Evolutionary conservation across 495 filamentous ascomycete genomes (phyloP).

Genomic region (Xylaria palmicola): DNA sequence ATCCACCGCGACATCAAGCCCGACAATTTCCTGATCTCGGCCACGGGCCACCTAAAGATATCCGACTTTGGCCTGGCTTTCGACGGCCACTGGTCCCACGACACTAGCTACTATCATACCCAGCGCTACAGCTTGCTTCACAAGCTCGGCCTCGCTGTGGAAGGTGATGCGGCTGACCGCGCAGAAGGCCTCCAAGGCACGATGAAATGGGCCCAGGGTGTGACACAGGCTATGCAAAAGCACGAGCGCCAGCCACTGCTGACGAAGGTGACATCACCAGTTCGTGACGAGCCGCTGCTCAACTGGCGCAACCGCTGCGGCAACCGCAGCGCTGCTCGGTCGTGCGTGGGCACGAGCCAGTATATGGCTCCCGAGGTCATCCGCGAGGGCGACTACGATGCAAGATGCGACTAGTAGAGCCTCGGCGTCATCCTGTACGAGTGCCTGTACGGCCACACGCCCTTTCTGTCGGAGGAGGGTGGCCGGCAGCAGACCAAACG

Average conservation of each 20-base stretch:
- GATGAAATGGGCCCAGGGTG: constrained; percentile 46
- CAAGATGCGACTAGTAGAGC: constrained; percentile 95
- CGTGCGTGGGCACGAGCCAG: constrained; percentile 93
- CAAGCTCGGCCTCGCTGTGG: constrained; percentile 69
- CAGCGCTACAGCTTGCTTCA: constrained; percentile 75
- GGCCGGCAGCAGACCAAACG: constrained; percentile 71
- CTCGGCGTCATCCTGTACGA: constrained; percentile 90
- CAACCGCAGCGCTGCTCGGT: constrained; percentile 71
- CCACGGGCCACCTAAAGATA: constrained; percentile 88
- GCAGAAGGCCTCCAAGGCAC: constrained; percentile 51
- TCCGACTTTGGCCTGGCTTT: constrained; percentile 94
- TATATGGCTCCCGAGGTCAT: constrained; percentile 98
- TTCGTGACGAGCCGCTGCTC: constrained; percentile 57
- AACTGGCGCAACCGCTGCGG: constrained; percentile 77
- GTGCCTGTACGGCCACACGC: constrained; percentile 88
- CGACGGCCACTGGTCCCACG: constrained; percentile 92
- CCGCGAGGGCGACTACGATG: constrained; percentile 80
- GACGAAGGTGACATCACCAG: constrained; percentile 11
- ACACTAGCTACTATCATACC: constrained; percentile 77
- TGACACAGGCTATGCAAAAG: constrained; percentile 48
- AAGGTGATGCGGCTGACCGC: constrained; percentile 73
- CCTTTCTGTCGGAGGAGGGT: constrained; percentile 77
- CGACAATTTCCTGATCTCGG: constrained; percentile 90
- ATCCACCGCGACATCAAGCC: constrained; percentile 97
- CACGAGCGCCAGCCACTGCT: constrained; percentile 42